phyloP scores from a whole-genome alignment of 768 basidiomycete genomes.

The Pulveroboletus sp. region DNA sequence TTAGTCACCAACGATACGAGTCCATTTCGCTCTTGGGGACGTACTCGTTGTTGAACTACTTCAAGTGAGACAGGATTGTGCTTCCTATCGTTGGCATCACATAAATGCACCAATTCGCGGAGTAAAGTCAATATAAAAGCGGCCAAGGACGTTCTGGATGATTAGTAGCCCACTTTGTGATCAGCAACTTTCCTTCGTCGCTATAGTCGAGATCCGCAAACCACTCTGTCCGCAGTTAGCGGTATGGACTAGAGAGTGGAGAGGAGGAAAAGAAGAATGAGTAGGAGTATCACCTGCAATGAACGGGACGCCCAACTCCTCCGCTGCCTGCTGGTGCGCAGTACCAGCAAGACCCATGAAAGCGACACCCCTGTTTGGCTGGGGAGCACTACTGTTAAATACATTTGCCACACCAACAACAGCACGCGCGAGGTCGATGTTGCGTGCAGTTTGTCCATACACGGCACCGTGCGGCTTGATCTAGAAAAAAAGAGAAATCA shows the following conservation, averaged over 20 bases:
- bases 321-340: slow-evolving; percentile 52
- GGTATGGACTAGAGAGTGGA: not conserved
- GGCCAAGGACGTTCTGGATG: no score
- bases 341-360: slow-evolving; percentile 64
- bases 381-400: slow-evolving; percentile 33
- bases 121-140: not conserved
- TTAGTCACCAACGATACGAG: not conserved
- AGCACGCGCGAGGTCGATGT: slow-evolving; percentile 51
- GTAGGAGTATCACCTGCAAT: slow-evolving; percentile 43
- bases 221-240: slow-evolving; percentile 42
- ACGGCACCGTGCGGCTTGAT: slow-evolving; percentile 60
- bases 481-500: slow-evolving; percentile 22
- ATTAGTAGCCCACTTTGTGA: slow-evolving; percentile 43
- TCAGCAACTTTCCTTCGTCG: slow-evolving; percentile 51
- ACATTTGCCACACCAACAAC: slow-evolving; percentile 49
- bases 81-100: slow-evolving; percentile 33
- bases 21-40: not conserved
- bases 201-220: slow-evolving; percentile 64
- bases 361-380: slow-evolving; percentile 34
- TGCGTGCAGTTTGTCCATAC: slow-evolving; percentile 56
- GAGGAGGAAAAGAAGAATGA: not conserved
- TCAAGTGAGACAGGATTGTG: slow-evolving; percentile 45
- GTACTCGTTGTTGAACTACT: slow-evolving; percentile 41
- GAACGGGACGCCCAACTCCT: slow-evolving; percentile 52
- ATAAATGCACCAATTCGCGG: not conserved